Conservation (phyloP, 2,329 filamentous ascomycete genomes). For the Colletotrichum eremochloae region DNA sequence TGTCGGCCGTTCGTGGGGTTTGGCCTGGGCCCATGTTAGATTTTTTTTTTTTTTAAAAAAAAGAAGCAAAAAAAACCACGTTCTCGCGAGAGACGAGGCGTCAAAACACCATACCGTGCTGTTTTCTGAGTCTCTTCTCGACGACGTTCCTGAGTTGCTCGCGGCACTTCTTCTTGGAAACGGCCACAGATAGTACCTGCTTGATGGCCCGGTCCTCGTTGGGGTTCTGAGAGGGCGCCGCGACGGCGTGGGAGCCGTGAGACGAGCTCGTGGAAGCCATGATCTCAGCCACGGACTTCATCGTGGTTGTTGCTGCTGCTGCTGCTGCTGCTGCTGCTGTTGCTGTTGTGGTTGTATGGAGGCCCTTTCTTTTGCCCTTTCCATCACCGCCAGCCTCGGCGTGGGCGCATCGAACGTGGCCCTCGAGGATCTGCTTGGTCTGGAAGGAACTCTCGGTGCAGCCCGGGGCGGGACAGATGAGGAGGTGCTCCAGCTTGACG, state of each 20-base stretch:
- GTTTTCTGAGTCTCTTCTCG: conserved; percentile 52
- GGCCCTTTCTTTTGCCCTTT: conserved; percentile 22
- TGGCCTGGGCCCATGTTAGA: conserved; percentile 40
- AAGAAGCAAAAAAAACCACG: too few species aligned
- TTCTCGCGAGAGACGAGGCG: too few species aligned
- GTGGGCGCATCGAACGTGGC: conserved; percentile 56
- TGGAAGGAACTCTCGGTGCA: conserved; percentile 55
- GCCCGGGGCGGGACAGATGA: conserved; percentile 56
- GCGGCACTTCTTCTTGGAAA: conserved; percentile 53
- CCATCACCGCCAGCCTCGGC: conserved; percentile 41
- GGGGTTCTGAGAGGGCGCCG: conserved; percentile 5
- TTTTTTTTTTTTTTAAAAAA: too few species aligned
- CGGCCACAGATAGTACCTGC: conserved; percentile 47
- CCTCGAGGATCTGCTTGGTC: conserved; percentile 52
- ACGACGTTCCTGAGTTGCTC: conserved; percentile 52
- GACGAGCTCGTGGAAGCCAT: neutral
- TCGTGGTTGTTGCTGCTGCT: conserved; percentile 42
- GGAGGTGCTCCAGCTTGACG: conserved; percentile 59
- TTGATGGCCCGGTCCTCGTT: conserved; percentile 43
- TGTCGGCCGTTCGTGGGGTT: conserved; percentile 50
- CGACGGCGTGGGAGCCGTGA: neutral
- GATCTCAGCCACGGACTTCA: neutral
- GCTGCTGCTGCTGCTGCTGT: conserved; percentile 38
- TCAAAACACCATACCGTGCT: conserved; percentile 44
- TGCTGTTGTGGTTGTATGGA: conserved; percentile 43